Evolutionary conservation across 2,329 filamentous ascomycete genomes (phyloP).

Genomic region (Triangularia verruculosa): DNA sequence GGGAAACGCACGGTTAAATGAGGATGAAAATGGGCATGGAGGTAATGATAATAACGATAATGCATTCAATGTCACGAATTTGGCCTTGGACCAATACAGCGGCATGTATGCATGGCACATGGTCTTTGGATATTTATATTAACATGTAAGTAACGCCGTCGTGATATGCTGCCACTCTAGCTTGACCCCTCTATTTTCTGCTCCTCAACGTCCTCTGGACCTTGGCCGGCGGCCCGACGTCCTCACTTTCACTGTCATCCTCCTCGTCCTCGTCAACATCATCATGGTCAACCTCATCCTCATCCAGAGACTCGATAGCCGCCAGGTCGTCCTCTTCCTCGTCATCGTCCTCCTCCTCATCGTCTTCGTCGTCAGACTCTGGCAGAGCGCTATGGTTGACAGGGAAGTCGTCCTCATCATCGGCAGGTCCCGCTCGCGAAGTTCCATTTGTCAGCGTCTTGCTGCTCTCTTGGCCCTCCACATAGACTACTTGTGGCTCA

Average conservation of each 20-base stretch:
- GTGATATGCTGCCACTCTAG: neutral
- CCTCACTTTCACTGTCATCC: conserved; percentile 33
- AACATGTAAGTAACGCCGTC: neutral
- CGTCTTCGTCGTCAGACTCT: conserved; percentile 60
- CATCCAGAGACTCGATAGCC: conserved; percentile 32
- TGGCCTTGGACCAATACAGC: no score
- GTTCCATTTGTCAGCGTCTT: conserved; percentile 36
- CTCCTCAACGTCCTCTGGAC: conserved; percentile 32
- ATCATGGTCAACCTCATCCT: conserved; percentile 36
- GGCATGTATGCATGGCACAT: neutral
- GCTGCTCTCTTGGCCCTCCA: conserved; percentile 70
- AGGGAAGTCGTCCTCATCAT: conserved; percentile 58
- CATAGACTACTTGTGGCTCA: conserved; percentile 76
- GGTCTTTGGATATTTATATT: neutral
- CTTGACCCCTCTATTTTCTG: neutral
- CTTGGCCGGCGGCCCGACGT: conserved; percentile 35
- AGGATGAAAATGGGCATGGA: neutral
- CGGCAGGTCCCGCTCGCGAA: conserved; percentile 41
- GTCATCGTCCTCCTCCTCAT: conserved; percentile 37
- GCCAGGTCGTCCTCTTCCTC: conserved; percentile 27
- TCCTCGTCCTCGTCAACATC: conserved; percentile 36
- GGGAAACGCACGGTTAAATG: neutral
- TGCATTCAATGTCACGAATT: no score
- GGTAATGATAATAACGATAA: neutral
- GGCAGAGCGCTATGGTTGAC: conserved; percentile 58